Evolutionary conservation across 768 basidiomycete genomes (phyloP), one percentile per base, ranked within the genome.

Genomic region (Psilocybe subaeruginosa): DNA sequence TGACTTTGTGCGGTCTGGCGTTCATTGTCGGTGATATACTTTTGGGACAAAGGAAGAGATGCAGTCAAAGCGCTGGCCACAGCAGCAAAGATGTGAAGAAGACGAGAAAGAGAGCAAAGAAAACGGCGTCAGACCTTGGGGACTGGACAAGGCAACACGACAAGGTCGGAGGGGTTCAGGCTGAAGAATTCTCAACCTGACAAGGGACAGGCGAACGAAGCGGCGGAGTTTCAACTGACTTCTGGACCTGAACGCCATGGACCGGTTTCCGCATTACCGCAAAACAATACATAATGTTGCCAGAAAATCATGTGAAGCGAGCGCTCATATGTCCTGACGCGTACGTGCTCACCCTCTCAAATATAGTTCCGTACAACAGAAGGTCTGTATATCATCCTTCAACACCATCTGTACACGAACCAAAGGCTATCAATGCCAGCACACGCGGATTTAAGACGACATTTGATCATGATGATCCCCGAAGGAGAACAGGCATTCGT

Each of bases 1-100:
- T 65, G 63, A 82, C 83, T 76, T 91, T 91, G 74, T 90, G 90
- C 27, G 89, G 88, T 68, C 90, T 86, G 59, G 85, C 79, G 74
- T 87, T 90, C 90, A 91, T 91, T 69, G 66, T 74, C 64, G 67
- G 65, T 61, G 52, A 56, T 62, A 69, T 45, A 65, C 60, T 59
- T 64, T 59, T 60, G 62, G 49, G 62, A 43, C 41, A 16, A 43
- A 43, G 27, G 57, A 65, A 69, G 55, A 65, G 35, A 60, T 55
- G 61, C 16, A 62, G 54, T 47, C 41, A 54, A 55, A 53, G 60
- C 54, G 64, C 64, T 58, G 53, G 62, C 62, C 54, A 68, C 60
- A 50, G 62, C 58, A 64, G 67, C 56, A 50, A 54, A 61, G 61
- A 64, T 63, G 66, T 65, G 69, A 64, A 60, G 51, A 62, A 53